Base-by-base conservation (phyloP, 2,329 filamentous ascomycete species). In the Fragosphaeria purpurea region DNA sequence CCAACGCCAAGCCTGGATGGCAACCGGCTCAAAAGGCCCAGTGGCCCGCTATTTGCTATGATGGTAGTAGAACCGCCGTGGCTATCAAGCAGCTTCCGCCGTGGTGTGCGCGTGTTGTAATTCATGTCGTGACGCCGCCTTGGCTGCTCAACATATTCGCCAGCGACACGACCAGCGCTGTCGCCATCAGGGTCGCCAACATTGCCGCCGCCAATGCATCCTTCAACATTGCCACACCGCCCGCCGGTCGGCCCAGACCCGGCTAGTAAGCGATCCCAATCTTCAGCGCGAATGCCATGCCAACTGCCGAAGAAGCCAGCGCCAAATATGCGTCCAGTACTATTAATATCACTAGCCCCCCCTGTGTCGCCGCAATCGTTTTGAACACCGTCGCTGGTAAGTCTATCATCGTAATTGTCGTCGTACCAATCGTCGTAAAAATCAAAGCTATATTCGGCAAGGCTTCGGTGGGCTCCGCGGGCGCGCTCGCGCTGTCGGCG, bases 381-480 rank as follows among this genome's bases (percentile, higher is more conserved):
- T 46, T 76, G 73, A 52, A 95, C 88, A 89, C 89, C 95, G 65
- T 95, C 90, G 1, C 38, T 46, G 6, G 47, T 51, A n/a, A 55
- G 49, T 13, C 51, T 60, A 12, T 69, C 67, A 49, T 75, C 71
- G 48, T 79, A 65, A 46, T 75, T 70, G 46, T 80, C 76, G 50
- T 77, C 74, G 54, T 95, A 88, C 91, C 91, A 97, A 67, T 96
- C 91, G 67, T 96, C 91, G 70, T 97, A 97, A 65, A 97, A 97
- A 66, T 96, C 91, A 64, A 97, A 97, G 61, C 80, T 90, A 60
- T 86, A 80, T 67, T 96, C 90, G 33, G 89, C 86, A 47, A 81
- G 68, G 3, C 53, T 58, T 37, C 79, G 80, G 54, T 70, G 67
- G 31, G 72, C 70, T 33, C 63, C 63, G 7, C 76, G 71, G 22